Evolutionary conservation across 306 rosid species (phyloP).

Genomic region (Corylus heterophylla): DNA sequence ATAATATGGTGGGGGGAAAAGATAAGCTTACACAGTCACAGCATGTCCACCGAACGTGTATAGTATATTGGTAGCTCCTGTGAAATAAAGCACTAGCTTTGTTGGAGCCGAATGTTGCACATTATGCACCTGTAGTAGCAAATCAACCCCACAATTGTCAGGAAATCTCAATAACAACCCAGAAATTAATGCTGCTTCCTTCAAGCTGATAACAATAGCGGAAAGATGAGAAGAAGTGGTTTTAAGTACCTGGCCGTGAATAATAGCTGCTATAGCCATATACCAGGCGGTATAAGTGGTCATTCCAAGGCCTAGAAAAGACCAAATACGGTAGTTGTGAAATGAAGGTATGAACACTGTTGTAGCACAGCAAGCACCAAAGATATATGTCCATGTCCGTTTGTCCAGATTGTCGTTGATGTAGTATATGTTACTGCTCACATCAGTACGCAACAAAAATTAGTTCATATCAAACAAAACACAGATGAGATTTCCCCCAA

Average conservation of each 20-base stretch:
- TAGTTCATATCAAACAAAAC: conserved; percentile 9
- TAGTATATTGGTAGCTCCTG: conserved; percentile 95
- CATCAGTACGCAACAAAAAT: background rate
- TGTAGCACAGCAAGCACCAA: conserved; percentile 99
- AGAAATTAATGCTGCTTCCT: background rate
- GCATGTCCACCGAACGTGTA: conserved; percentile 99
- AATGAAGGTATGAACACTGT: conserved; percentile 97
- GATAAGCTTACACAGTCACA: conserved; percentile 75
- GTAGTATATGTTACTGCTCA: conserved; percentile 87
- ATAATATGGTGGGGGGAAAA: background rate
- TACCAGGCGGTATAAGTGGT: conserved; percentile 99
- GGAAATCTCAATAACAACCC: background rate
- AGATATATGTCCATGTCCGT: conserved; percentile 95
- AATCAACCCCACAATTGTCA: background rate
- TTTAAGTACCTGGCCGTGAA: conserved; percentile 76
- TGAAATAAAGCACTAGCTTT: conserved; percentile 85
- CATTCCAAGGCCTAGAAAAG: conserved; percentile 96
- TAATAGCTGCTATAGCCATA: conserved; percentile 58
- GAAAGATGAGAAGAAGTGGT: background rate
- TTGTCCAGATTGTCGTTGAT: conserved; percentile 88
- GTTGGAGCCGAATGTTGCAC: conserved; percentile 74
- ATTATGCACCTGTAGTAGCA: conserved; percentile 49
- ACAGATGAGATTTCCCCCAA: conserved; percentile 8
- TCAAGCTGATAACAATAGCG: background rate
- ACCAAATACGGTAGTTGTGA: conserved; percentile 96